These are phyloP conservation scores for Limtongia smithiae DNA, from an alignment of 805 yeast species.

Conservation along the genomic window DNA sequence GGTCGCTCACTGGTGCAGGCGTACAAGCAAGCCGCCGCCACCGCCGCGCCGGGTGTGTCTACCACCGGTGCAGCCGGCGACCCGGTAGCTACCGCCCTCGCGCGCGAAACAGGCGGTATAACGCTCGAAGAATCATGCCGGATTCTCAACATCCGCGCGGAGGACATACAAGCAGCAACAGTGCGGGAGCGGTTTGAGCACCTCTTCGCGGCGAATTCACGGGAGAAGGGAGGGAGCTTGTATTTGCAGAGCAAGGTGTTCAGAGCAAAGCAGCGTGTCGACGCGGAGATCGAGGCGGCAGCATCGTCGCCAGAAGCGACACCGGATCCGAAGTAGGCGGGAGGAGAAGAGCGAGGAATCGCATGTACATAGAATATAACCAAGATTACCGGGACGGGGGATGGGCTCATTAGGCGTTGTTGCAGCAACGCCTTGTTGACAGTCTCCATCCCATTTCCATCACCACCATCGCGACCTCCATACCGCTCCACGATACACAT, in stretches of 20 bases:
- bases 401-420: too few species aligned
- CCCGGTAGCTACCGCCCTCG: too few species aligned
- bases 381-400: too few species aligned
- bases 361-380: too few species aligned
- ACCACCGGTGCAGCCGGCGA: slow-evolving; percentile 57
- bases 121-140: slow-evolving; percentile 86
- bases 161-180: slow-evolving; percentile 47
- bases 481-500: too few species aligned
- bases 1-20: slow-evolving; percentile 97
- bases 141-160: slow-evolving; percentile 73
- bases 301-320: slow-evolving; percentile 12
- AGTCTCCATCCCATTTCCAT: too few species aligned
- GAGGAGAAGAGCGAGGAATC: neutral
- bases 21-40: slow-evolving; percentile 92
- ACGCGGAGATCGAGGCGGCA: slow-evolving; percentile 54
- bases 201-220: slow-evolving; percentile 81
- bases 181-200: slow-evolving; percentile 71
- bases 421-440: too few species aligned
- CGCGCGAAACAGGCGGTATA: slow-evolving; percentile 58
- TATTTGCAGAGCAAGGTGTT: slow-evolving; percentile 89
- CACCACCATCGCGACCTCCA: too few species aligned
- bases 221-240: slow-evolving; percentile 94
- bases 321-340: slow-evolving; percentile 4
- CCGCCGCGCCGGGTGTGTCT: too few species aligned
- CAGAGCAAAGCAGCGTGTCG: slow-evolving; percentile 88